Conservation (phyloP, 2,329 filamentous ascomycete genomes). For the Monilinia vaccinii-corymbosi region DNA sequence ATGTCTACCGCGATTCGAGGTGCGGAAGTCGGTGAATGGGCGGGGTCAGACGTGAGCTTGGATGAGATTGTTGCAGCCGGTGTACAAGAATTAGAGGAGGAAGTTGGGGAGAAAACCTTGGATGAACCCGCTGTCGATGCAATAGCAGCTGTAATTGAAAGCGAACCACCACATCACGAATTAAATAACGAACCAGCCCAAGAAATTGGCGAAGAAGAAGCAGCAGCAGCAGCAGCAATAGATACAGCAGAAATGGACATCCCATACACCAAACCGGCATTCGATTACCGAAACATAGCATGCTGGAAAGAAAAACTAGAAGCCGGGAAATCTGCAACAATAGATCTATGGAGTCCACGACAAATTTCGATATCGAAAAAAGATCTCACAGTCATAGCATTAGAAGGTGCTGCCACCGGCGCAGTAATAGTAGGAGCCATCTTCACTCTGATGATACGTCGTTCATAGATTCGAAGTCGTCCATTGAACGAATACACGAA, state of each 20-base stretch:
- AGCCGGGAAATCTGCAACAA: constrained; percentile 41
- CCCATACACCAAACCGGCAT: constrained; percentile 7
- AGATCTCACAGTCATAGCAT: constrained; percentile 59
- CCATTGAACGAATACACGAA: neutral
- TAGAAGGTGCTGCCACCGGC: constrained; percentile 60
- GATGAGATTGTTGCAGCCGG: constrained; percentile 21
- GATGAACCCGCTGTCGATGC: constrained; percentile 21
- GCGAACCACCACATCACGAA: constrained; percentile 9
- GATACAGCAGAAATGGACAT: constrained; percentile 18
- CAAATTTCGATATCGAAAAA: constrained; percentile 55
- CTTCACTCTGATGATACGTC: constrained; percentile 24
- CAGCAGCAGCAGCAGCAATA: constrained; percentile 17
- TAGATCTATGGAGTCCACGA: constrained; percentile 58
- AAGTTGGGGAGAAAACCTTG: constrained; percentile 6
- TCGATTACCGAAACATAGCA: constrained; percentile 30
- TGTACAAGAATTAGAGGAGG: constrained; percentile 19
- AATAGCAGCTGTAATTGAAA: constrained; percentile 16
- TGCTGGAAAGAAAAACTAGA: constrained; percentile 22
- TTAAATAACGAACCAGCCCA: neutral
- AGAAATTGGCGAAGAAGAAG: constrained; percentile 14
- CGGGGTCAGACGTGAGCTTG: constrained; percentile 10
- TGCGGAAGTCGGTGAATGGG: constrained; percentile 4
- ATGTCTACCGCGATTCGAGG: constrained; percentile 9
- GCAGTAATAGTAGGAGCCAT: constrained; percentile 45
- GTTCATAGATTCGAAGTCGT: constrained; percentile 10